phyloP scores from a whole-genome alignment of 169 alveolate species.

The Cryptosporidium muris region DNA sequence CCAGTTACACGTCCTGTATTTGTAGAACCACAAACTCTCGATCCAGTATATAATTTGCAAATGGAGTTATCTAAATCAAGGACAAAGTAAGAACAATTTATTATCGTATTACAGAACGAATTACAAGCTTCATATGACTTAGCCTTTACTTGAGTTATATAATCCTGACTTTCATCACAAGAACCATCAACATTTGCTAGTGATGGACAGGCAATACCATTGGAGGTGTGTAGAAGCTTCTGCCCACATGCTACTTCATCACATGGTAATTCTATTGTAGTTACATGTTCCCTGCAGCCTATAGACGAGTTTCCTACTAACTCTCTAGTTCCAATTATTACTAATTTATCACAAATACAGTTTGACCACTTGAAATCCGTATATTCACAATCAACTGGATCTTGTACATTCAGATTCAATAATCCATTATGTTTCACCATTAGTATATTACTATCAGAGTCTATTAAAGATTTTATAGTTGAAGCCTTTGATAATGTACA shows the following conservation, averaged over 20 bases:
- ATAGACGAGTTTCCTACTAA: background rate
- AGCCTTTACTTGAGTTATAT: conserved; percentile 55
- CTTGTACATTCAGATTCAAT: no score
- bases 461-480: no score
- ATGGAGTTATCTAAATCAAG: conserved; percentile 38
- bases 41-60: conserved; percentile 57
- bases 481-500: no score
- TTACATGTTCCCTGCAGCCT: conserved; percentile 28
- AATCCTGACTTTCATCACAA: conserved; percentile 6
- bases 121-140: conserved; percentile 57
- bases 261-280: conserved; percentile 53
- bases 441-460: no score
- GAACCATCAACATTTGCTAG: conserved; percentile 56
- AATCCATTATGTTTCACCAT: no score
- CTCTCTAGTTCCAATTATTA: conserved; percentile 30
- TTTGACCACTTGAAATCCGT: conserved; percentile 68
- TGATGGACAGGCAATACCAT: conserved; percentile 68
- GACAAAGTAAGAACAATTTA: conserved; percentile 39
- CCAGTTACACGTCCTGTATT: conserved; percentile 51
- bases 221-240: conserved; percentile 39
- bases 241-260: conserved; percentile 55
- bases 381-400: conserved; percentile 10
- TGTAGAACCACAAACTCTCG: conserved; percentile 36
- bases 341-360: conserved; percentile 37
- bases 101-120: conserved; percentile 22